Evolutionary conservation across 495 filamentous ascomycete genomes (phyloP).

Genomic region (Penicillium silybi): DNA sequence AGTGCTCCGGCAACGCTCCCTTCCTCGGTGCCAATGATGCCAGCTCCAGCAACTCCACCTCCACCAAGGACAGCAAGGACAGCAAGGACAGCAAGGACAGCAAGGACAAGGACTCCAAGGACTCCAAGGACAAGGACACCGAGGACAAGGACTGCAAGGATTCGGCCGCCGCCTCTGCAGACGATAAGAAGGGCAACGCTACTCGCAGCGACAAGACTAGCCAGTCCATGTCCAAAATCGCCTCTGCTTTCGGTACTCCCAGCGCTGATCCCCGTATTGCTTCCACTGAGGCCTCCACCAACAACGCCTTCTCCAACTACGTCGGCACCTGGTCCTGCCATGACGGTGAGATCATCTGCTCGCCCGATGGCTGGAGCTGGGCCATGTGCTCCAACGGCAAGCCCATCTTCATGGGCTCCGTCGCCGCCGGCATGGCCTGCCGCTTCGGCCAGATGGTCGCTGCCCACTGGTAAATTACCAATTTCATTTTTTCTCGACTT

Average conservation of each 20-base stretch:
- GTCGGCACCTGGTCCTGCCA: conserved; percentile 19
- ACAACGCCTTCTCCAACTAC: conserved; percentile 14
- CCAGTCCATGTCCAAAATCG: conserved; percentile 15
- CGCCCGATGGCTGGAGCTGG: conserved; percentile 34
- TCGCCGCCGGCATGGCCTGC: conserved; percentile 40
- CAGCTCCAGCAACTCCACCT: conserved; percentile 1
- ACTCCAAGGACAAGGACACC: background rate
- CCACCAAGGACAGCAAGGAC: background rate
- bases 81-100: background rate
- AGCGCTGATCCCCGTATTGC: conserved; percentile 10
- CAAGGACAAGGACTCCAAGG: background rate
- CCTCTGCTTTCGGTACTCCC: conserved; percentile 10
- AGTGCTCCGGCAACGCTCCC: conserved; percentile 22
- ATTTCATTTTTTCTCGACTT: background rate
- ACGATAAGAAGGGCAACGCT: background rate
- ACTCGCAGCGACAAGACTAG: conserved; percentile 5
- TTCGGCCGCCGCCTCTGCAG: background rate
- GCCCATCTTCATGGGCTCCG: conserved; percentile 37
- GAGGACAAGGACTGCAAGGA: background rate
- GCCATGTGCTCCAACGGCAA: conserved; percentile 32
- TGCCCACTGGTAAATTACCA: background rate
- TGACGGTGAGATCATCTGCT: conserved; percentile 35
- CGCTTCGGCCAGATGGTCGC: conserved; percentile 28
- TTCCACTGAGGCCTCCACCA: conserved; percentile 12
- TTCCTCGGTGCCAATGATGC: conserved; percentile 14